Evolutionary conservation across 345 rosid genomes (phyloP), one percentile per base, ranked within the genome.

Genomic region (Ceriops tagal): DNA sequence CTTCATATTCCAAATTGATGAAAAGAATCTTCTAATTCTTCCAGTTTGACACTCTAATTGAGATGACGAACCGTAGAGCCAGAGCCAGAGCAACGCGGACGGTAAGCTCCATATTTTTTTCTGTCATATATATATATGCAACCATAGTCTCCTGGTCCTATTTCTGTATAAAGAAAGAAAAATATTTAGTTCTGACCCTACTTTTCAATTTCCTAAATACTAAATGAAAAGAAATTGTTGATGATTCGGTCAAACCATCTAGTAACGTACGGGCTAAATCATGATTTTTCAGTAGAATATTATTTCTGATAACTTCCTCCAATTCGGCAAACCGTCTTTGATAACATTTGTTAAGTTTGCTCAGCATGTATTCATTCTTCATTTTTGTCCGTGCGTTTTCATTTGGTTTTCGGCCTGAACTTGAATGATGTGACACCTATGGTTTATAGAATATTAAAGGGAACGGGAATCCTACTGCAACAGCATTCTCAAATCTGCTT

Each of bases 31-130:
- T n/a, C 31, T 20, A 47, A 55, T 43, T 55, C 13, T 64, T 71
- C 32, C 70, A 52, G 82, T 74, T 74, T 67, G 76, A 74, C 58
- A 73, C 63, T 62, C 67, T 78, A 70, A 55, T 74, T 52, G 78
- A 71, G 71, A 63, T 71, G 67, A 67, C 74, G 71, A 64, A 56
- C 66, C 18, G 58, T 5, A 67, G 49, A 46, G 30, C 30, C 30
- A 28, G 30, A 28, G 46, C 73, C 8, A 65, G 71, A 61, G 76
- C 64, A 5, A 78, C 67, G 64, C 58, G 78, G 37, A 47, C 64
- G 63, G 20, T 58, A 28, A 30, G 66, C 26, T 66, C 70, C 49
- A 43, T 70, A 72, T 26, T 66, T 15, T 43, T 28, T 28, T 28
- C 4, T 28, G 30, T 28, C 30, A 32, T 32, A 32, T 32, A 32